These are phyloP conservation scores for Moniliophthora roreri DNA, from an alignment of 1,284 basidiomycete genomes.

Conservation along the genomic window DNA sequence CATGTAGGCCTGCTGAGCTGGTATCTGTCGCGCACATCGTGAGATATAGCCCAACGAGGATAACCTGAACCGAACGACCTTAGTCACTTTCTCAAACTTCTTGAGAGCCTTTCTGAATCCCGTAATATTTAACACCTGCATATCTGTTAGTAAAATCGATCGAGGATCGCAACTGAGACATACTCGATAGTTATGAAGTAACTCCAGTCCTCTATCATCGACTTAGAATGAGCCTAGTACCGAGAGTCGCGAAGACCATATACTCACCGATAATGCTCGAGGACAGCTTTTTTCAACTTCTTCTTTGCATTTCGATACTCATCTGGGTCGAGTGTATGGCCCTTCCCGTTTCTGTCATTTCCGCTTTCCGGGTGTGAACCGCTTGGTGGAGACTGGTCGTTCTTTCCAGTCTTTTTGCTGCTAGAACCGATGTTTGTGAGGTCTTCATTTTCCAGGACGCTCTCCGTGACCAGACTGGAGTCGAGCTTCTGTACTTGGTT, in stretches of 20 bases:
- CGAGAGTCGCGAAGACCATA: background rate
- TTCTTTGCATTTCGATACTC: conserved; percentile 83
- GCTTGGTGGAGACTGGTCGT: background rate
- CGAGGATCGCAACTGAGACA: conserved; percentile 26
- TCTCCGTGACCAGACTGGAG: no score
- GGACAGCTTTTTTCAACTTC: conserved; percentile 77
- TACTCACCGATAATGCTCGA: conserved; percentile 82
- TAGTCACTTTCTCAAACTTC: conserved; percentile 90
- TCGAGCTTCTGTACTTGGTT: no score
- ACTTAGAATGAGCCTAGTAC: background rate
- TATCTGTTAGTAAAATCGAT: background rate
- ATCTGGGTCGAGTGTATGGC: conserved; percentile 60
- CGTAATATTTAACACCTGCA: conserved; percentile 81
- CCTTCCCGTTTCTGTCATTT: no score
- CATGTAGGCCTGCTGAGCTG: conserved; percentile 71
- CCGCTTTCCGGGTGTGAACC: no score
- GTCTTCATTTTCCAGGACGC: no score
- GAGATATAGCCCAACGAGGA: background rate
- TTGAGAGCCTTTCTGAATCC: conserved; percentile 92
- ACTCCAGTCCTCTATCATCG: conserved; percentile 61
- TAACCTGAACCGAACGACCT: conserved; percentile 43
- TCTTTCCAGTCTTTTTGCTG: background rate
- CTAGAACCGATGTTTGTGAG: no score
- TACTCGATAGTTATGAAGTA: conserved; percentile 86
- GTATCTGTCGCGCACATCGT: conserved; percentile 37